phyloP scores from a whole-genome alignment of 129 eudicot species.

The Escallonia herrerae region DNA sequence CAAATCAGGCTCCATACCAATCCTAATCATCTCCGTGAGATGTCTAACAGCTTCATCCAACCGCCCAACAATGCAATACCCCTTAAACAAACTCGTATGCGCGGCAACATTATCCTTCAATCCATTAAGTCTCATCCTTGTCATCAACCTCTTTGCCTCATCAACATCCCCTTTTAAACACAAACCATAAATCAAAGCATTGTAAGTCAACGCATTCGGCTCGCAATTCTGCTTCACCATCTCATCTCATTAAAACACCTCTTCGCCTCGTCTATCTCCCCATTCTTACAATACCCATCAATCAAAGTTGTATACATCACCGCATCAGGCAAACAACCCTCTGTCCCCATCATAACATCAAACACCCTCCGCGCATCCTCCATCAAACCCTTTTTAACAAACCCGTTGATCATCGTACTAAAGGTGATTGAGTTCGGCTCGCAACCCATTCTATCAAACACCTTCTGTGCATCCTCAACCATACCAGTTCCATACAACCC shows the following conservation, averaged over 20 bases:
- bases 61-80: slow-evolving; percentile 42
- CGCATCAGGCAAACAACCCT: slow-evolving; percentile 39
- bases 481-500: slow-evolving; percentile 48
- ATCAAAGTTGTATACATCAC: slow-evolving; percentile 53
- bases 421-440: slow-evolving; percentile 32
- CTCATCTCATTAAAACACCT: slow-evolving; percentile 38
- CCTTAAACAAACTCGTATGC: slow-evolving; percentile 53
- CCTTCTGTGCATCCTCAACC: slow-evolving; percentile 43
- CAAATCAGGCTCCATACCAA: slow-evolving; percentile 40
- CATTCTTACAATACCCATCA: slow-evolving; percentile 50
- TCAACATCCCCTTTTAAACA: slow-evolving; percentile 47
- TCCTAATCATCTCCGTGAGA: slow-evolving; percentile 34
- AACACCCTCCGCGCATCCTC: slow-evolving; percentile 27
- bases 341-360: slow-evolving; percentile 24
- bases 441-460: slow-evolving; percentile 53
- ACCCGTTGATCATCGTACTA: slow-evolving; percentile 40
- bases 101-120: slow-evolving; percentile 40
- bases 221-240: slow-evolving; percentile 32
- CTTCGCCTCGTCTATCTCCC: slow-evolving; percentile 39
- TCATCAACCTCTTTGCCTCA: slow-evolving; percentile 44
- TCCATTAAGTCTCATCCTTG: slow-evolving; percentile 49
- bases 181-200: slow-evolving; percentile 41
- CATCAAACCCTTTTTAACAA: slow-evolving; percentile 42
- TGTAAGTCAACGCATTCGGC: slow-evolving; percentile 34
- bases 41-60: slow-evolving; percentile 42